These are phyloP conservation scores for Colletotrichum sp. DNA, from an alignment of 2,329 filamentous ascomycete species.

Conservation along the genomic window DNA sequence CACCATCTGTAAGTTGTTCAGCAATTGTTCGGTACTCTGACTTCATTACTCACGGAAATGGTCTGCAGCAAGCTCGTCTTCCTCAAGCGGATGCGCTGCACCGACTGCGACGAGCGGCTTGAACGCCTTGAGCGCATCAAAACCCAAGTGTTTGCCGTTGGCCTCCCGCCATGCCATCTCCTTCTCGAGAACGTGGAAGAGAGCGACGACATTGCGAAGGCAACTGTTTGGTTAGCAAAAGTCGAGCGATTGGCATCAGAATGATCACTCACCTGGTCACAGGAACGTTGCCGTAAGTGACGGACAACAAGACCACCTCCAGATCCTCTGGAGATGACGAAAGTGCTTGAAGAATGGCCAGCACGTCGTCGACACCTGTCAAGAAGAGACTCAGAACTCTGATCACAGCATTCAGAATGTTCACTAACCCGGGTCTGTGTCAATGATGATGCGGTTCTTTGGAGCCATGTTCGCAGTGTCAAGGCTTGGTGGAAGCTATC, in stretches of 20 bases:
- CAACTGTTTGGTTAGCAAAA: slow-evolving; percentile 58
- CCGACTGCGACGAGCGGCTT: slow-evolving; percentile 89
- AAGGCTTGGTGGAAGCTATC: no score
- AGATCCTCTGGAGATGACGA: slow-evolving; percentile 83
- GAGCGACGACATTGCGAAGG: slow-evolving; percentile 83
- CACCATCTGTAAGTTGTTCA: slow-evolving; percentile 60
- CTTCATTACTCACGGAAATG: slow-evolving; percentile 77
- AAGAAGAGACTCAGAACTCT: neutral
- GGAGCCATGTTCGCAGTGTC: slow-evolving; percentile 58
- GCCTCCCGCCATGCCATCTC: slow-evolving; percentile 84
- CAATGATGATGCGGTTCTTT: slow-evolving; percentile 85
- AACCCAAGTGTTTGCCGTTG: slow-evolving; percentile 73
- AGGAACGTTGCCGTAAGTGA: slow-evolving; percentile 94
- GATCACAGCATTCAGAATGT: neutral
- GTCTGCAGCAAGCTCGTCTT: slow-evolving; percentile 80
- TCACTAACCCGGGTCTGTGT: slow-evolving; percentile 82
- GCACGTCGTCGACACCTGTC: slow-evolving; percentile 86
- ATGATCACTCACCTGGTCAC: slow-evolving; percentile 68
- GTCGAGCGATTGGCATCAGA: neutral
- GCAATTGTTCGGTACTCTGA: neutral
- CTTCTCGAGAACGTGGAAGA: slow-evolving; percentile 91
- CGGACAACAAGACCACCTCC: slow-evolving; percentile 82
- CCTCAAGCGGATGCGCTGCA: slow-evolving; percentile 83
- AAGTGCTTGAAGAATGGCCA: slow-evolving; percentile 87
- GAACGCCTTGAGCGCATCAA: slow-evolving; percentile 71